Conservation (phyloP, 179 eudicot genomes). For the Spinacia oleracea region DNA sequence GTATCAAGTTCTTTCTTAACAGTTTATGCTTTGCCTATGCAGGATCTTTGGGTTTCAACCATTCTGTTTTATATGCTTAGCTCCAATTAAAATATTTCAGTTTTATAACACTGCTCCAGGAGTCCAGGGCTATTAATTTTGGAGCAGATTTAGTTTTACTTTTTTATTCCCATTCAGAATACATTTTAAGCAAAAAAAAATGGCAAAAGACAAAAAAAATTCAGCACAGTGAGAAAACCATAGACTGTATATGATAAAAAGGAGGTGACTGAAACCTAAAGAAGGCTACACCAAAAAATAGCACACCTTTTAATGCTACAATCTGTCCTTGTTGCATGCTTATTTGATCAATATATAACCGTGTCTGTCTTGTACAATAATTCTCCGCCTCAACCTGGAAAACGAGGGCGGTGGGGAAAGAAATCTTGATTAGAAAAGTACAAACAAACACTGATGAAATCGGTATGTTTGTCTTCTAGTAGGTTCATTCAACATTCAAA, state of each 20-base stretch:
- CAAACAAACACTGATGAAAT: slow-evolving; percentile 9
- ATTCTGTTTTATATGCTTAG: neutral
- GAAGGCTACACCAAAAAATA: slow-evolving; percentile 20
- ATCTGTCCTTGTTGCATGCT: slow-evolving; percentile 62
- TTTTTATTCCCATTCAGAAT: neutral
- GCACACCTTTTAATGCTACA: slow-evolving; percentile 58
- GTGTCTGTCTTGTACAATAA: slow-evolving; percentile 72
- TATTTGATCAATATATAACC: slow-evolving; percentile 70
- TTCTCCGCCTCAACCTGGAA: slow-evolving; percentile 81
- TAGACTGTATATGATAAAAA: slow-evolving; percentile 8
- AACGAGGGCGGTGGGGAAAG: slow-evolving; percentile 8
- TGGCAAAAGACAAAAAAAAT: neutral
- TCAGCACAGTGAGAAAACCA: slow-evolving; percentile 8
- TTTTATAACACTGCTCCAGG: neutral
- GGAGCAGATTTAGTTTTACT: neutral
- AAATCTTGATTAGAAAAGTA: neutral
- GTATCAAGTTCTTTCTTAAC: neutral
- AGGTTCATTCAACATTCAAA: neutral
- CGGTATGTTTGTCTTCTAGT: neutral
- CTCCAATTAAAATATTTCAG: neutral
- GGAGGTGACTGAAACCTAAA: slow-evolving; percentile 4
- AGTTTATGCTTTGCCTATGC: neutral
- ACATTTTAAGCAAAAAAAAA: neutral
- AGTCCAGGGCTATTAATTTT: neutral
- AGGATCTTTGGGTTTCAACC: neutral